phyloP scores from a whole-genome alignment of 2,329 filamentous ascomycete genomes.

The Dactylellina leptospora region DNA sequence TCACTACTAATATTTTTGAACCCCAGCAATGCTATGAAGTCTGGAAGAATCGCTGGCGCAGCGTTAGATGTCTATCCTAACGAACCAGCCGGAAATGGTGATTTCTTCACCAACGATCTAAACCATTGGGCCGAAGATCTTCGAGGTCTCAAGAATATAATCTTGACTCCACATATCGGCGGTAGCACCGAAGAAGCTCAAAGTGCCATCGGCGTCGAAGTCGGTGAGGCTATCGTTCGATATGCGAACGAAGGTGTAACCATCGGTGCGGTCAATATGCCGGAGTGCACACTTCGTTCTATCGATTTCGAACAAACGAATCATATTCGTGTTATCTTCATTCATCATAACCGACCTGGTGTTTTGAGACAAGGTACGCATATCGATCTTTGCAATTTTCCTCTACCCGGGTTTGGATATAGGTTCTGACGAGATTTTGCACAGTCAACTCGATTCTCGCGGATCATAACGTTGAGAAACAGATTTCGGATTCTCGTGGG shows the following conservation, averaged over 20 bases:
- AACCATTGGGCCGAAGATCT: slow-evolving; percentile 88
- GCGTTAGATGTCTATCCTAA: slow-evolving; percentile 96
- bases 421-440: slow-evolving; percentile 43
- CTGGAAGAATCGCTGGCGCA: slow-evolving; percentile 87
- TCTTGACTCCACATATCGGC: slow-evolving; percentile 95
- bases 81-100: slow-evolving; percentile 91
- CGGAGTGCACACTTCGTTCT: slow-evolving; percentile 90
- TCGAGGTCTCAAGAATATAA: slow-evolving; percentile 85
- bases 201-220: slow-evolving; percentile 92
- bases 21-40: slow-evolving; percentile 74
- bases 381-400: neutral
- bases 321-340: slow-evolving; percentile 92
- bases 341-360: slow-evolving; percentile 95
- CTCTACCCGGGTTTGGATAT: neutral
- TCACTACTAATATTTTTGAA: slow-evolving; percentile 9
- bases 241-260: slow-evolving; percentile 97
- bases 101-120: slow-evolving; percentile 86
- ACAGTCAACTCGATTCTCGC: slow-evolving; percentile 91
- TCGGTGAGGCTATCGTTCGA: slow-evolving; percentile 83
- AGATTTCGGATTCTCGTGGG: slow-evolving; percentile 93
- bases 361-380: slow-evolving; percentile 81
- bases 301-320: slow-evolving; percentile 88
- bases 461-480: slow-evolving; percentile 98
- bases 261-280: slow-evolving; percentile 88
- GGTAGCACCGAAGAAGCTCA: slow-evolving; percentile 98